Evolutionary conservation across 176 grass and related monocot genomes (phyloP).

Genomic region (Aegilops tauschii): DNA sequence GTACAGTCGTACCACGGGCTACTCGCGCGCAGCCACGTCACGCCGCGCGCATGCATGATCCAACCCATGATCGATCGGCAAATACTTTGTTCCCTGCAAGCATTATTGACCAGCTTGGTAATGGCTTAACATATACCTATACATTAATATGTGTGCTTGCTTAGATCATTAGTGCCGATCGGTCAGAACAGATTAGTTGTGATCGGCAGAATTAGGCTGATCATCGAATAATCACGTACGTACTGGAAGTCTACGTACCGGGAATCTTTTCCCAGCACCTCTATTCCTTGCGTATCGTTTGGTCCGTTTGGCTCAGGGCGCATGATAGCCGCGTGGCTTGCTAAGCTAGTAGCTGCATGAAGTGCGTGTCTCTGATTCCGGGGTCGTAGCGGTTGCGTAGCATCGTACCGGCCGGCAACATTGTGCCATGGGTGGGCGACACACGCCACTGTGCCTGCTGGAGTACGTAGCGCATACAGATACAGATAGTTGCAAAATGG

Average conservation of each 20-base stretch:
- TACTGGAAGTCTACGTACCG: neutral
- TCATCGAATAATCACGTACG: neutral
- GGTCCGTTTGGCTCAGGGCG: neutral
- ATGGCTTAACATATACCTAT: too few relatives aligned
- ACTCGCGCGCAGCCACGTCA: neutral
- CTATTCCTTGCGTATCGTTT: neutral
- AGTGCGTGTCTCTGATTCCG: constrained; percentile 11
- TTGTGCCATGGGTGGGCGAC: constrained; percentile 32
- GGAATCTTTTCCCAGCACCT: neutral
- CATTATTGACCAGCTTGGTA: neutral
- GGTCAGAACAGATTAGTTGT: neutral
- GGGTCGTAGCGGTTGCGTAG: neutral
- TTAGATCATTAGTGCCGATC: neutral
- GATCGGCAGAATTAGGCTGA: neutral
- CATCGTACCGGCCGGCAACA: neutral
- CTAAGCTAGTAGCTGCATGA: neutral
- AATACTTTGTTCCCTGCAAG: neutral
- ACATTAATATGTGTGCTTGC: neutral
- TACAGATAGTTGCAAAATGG: neutral
- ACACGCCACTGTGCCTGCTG: neutral
- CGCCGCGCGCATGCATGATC: constrained; percentile 28
- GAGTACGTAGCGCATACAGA: neutral
- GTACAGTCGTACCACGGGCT: too few relatives aligned
- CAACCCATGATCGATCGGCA: neutral
- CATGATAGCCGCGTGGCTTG: neutral